phyloP scores from a whole-genome alignment of 257 asterid species.

The Nicotiana tomentosiformis region DNA sequence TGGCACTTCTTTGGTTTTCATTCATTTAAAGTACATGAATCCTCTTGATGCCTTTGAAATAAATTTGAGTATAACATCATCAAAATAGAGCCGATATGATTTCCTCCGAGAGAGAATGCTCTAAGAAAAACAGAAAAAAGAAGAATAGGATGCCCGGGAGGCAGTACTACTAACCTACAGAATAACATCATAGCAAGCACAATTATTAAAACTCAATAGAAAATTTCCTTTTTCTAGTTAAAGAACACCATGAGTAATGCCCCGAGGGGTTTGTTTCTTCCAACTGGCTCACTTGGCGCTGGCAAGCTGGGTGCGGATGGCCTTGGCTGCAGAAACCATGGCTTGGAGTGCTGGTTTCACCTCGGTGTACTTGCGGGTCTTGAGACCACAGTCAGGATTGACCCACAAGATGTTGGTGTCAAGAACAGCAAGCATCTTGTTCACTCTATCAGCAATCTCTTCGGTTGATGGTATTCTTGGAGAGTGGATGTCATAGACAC shows the following conservation, averaged over 20 bases:
- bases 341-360: slow-evolving; percentile 84
- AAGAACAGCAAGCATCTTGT: slow-evolving; percentile 94
- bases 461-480: slow-evolving; percentile 87
- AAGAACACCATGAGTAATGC: neutral
- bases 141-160: slow-evolving; percentile 18
- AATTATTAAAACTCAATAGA: slow-evolving; percentile 19
- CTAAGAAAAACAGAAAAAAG: neutral
- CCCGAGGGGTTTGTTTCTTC: neutral
- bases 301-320: slow-evolving; percentile 64
- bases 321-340: slow-evolving; percentile 87
- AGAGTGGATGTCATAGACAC: slow-evolving; percentile 91
- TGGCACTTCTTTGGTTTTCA: neutral
- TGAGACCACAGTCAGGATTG: slow-evolving; percentile 94
- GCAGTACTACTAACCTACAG: slow-evolving; percentile 12
- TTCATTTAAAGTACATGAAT: neutral
- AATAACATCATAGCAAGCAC: slow-evolving; percentile 5
- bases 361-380: slow-evolving; percentile 82
- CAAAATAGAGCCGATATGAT: neutral
- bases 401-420: slow-evolving; percentile 97
- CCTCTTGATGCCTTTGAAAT: neutral
- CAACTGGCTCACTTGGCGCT: slow-evolving; percentile 41
- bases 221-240: neutral
- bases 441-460: slow-evolving; percentile 81
- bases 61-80: neutral
- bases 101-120: neutral